Evolutionary conservation across 1,139 yeast species (phyloP).

Genomic region (Geotrichum fermentans): DNA sequence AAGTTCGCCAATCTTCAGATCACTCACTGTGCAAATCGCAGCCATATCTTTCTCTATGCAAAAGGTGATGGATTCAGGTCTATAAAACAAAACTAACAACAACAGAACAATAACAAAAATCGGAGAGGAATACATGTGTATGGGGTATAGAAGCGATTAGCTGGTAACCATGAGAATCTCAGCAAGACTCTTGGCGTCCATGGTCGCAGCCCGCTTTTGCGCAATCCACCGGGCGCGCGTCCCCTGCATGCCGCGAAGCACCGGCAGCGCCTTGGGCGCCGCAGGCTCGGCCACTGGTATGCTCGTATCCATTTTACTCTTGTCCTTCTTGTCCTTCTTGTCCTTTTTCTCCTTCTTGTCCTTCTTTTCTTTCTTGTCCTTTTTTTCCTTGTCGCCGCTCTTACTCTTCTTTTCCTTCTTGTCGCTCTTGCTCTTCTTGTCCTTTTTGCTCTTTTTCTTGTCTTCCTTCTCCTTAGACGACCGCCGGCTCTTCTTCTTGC

Average conservation of each 20-base stretch:
- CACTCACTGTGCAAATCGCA: too few species aligned
- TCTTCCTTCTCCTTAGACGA: conserved; percentile 33
- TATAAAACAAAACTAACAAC: too few species aligned
- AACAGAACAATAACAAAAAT: too few species aligned
- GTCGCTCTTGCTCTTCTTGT: conserved; percentile 57
- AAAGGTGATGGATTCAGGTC: too few species aligned
- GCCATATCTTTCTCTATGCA: too few species aligned
- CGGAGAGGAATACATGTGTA: too few species aligned
- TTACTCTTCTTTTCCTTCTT: conserved; percentile 33
- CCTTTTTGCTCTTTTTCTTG: conserved; percentile 37
- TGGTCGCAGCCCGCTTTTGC: conserved; percentile 84
- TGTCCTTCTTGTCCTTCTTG: conserved; percentile 29
- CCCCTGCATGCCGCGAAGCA: conserved; percentile 61
- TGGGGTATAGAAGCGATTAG: too few species aligned
- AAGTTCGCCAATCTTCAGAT: too few species aligned
- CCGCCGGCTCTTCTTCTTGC: conserved; percentile 31
- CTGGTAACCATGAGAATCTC: conserved; percentile 79
- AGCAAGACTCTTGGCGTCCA: conserved; percentile 81
- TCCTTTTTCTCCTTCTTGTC: conserved; percentile 18
- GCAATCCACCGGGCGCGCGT: conserved; percentile 81
- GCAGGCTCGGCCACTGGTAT: conserved; percentile 29
- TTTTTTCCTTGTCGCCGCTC: conserved; percentile 35
- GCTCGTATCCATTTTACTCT: conserved; percentile 19
- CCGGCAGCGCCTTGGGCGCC: conserved; percentile 34
- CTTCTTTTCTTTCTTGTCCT: conserved; percentile 28